Conservation (phyloP, 108 stramenopile genomes). For the Fistulifera pelliculosa region DNA sequence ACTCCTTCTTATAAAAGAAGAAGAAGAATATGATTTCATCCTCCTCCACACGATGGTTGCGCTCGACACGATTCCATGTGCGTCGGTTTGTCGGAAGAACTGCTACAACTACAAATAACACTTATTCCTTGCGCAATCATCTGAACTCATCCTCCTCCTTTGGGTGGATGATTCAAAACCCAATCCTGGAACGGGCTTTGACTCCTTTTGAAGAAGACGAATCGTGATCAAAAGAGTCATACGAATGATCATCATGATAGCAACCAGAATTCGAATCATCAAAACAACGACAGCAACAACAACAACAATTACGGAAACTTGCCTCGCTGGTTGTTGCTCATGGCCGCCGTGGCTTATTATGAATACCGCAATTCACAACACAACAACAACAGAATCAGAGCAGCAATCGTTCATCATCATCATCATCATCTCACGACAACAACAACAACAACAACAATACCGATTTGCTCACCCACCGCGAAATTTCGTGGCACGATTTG, state of each 20-base stretch:
- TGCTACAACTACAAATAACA: no score
- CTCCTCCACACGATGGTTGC: no score
- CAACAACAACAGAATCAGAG: neutral
- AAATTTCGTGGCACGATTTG: conserved; percentile 14
- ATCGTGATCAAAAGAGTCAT: no score
- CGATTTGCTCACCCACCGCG: neutral
- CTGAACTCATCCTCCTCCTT: neutral
- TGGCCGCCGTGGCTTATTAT: conserved; percentile 10
- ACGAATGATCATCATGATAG: no score
- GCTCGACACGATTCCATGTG: no score
- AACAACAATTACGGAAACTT: conserved; percentile 8
- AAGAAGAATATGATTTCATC: no score
- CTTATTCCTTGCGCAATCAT: no score
- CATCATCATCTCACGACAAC: no score
- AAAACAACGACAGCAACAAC: conserved; percentile 17
- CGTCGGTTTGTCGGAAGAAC: no score
- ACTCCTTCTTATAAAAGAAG: no score
- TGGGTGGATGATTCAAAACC: conserved; percentile 1
- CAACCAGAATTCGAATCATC: conserved; percentile 16
- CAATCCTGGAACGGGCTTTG: conserved; percentile 3
- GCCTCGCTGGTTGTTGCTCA: conserved; percentile 15
- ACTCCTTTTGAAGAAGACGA: conserved; percentile 1
- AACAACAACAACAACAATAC: neutral
- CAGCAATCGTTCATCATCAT: no score
- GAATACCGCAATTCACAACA: neutral